Percentiles rank a stretch among this genome's conserved stretches.
Conservation (phyloP, 768 basidiomycete species). For the Leccinum longicurvipes region DNA sequence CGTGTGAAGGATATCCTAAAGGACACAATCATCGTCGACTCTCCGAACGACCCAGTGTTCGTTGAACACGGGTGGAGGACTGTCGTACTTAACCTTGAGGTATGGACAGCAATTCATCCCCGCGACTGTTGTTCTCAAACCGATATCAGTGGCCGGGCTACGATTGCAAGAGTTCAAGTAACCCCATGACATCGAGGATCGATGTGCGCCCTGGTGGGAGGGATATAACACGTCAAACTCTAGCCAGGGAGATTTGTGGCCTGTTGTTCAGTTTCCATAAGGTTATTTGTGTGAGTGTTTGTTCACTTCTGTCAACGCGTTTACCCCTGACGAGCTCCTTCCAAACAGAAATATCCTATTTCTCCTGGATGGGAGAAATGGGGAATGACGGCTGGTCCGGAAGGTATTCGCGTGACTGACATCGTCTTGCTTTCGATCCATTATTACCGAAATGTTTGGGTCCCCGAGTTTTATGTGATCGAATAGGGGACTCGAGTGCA, state of each 20-base stretch:
- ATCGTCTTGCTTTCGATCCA: background rate
- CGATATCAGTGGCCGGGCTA: background rate
- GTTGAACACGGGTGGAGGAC: background rate
- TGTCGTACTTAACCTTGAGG: constrained; percentile 1
- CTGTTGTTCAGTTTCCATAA: background rate
- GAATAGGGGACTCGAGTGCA: background rate
- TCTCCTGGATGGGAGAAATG: background rate
- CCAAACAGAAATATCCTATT: background rate
- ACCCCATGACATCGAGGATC: background rate
- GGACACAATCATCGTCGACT: background rate
- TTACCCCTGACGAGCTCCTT: background rate
- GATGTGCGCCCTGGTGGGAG: background rate
- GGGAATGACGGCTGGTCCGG: background rate
- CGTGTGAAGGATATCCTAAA: constrained; percentile 2
- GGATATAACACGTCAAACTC: background rate
- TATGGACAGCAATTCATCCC: background rate
- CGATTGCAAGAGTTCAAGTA: background rate
- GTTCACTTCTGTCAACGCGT: background rate
- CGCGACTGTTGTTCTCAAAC: background rate
- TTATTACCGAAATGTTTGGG: background rate
- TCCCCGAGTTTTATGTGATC: background rate
- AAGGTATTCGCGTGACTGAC: background rate
- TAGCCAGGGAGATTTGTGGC: background rate
- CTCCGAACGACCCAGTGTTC: background rate
- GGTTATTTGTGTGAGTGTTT: background rate